Base-by-base conservation (phyloP, 2,329 filamentous ascomycete species). In the Venturia effusa region DNA sequence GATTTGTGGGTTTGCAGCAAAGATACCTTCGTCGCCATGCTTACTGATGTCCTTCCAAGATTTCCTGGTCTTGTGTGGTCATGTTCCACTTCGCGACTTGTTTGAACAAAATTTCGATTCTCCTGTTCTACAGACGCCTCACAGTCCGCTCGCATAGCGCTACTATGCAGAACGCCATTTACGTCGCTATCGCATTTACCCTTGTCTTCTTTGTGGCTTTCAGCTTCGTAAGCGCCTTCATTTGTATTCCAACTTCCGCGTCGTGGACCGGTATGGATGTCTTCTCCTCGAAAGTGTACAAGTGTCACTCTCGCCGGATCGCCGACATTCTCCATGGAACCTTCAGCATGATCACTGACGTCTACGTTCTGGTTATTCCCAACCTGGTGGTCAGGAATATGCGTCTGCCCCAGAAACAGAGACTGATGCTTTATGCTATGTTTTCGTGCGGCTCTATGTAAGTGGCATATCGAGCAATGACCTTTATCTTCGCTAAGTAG, bases 191-290 rank as follows among this genome's bases (percentile, higher is more conserved):
- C 10, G 63, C 65, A 8, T 67, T 73, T n/a, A 68, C 68, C 41
- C n/a, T 63, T n/a, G 67, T 69, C 30, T 67, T 69, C 39, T 67
- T 57, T 3, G 66, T 69, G 13, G 69, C 71, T 7, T 61, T 70
- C 27, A 63, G 71, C 51, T 66, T 67, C 62, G 70, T 71, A 59
- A 64, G 67, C 7, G 65, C 71, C 4, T 72, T 72, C 62, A 69
- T 67, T 0, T 73, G 71, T 61, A 67, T 67, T n/a, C 71, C 71
- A 0, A 70, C 69, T 2, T 59, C 70, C 27, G 71, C 71, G 13
- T 75, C 74, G 62, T 76, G 74, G 73, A 71, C 67, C 60, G 65
- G 70, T 10, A 70, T 71, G 51, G 65, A 72, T 62, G 55, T 67
- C 17, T 67, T n/a, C 19, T 57, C 55, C 22, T 40, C 40, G 15